Evolutionary conservation across 2,329 filamentous ascomycete genomes (phyloP), one percentile per base, ranked within the genome.

Genomic region (Aspergillus quadrilineatus): DNA sequence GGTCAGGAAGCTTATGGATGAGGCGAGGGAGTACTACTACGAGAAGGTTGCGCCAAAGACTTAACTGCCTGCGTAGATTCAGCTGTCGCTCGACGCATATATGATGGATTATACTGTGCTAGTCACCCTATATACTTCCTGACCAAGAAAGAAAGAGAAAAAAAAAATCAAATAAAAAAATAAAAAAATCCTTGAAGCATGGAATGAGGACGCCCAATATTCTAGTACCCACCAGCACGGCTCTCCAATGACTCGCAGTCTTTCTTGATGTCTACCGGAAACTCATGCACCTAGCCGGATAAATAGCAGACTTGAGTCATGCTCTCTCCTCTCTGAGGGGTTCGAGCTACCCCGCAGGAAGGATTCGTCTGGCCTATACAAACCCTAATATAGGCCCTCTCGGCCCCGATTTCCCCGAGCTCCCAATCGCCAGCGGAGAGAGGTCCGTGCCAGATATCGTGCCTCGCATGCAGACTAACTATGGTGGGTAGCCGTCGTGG

Each of bases 1-100:
- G 59, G 80, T 88, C 28, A 86, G 80, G 73, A 78, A 72, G 39
- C 78, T 88, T 12, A 80, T 88, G 55, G 79, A 85, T 50, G 76
- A 77, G 32, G 83, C 81, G 0, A 72, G 75, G 52, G 66, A 76
- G 58, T 66, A 72, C 2, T 86, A 85, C 60, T 77, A 69, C 28
- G 50, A 66, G 15, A 41, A 43, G 7, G 37, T 37, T 42, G 26
- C 28, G 39, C 48, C 54, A 6, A 8, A n/a, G 17, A n/a, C 6
- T 32, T 30, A 5, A 28, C 26, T 28, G 22, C 26, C 5, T 28
- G 26, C 26, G 5, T 6, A 28, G 26, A 28, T 28, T 28, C 26
- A 5, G 26, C 26, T 28, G 26, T 28, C 26, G 5, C 4, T 28
- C 5, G 26, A 28, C 26, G 5, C 26, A 6, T 28, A 28, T 28